Evolutionary conservation across 2,329 filamentous ascomycete genomes (phyloP), one percentile per base, ranked within the genome.

Genomic region (Ceratocystis smalleyi): DNA sequence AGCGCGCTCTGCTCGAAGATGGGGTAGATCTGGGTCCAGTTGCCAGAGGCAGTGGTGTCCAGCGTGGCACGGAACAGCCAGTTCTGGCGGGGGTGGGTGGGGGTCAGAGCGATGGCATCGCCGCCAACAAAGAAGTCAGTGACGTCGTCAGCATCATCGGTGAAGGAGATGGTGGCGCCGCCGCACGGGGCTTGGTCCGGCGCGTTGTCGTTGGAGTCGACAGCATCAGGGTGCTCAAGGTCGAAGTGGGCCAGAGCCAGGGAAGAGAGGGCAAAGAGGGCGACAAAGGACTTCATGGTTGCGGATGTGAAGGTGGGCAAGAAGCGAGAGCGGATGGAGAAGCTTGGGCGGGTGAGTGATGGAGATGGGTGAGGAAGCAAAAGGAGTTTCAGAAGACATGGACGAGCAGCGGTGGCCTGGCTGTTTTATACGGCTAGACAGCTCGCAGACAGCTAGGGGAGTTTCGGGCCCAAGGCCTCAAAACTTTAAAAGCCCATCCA

Each of bases 1-100:
- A 79, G 72, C 17, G 81, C 81, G 63, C 72, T 80, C 72, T 85
- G 82, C 69, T 59, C 57, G 27, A 66, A 54, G 40, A 82, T 77
- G 65, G 65, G 8, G 62, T 54, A 43, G 5, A 83, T 43, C 19
- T 64, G 62, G 27, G 61, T 62, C 59, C 61, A 35, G 24, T 64
- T 62, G 59, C 61, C 45, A 19, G 59, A 63, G 5, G 65, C 64
- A 43, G 61, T 62, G 7, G 30, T 59, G n/a, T 64, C 47, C 22
- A 64, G 59, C 1, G 65, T 62, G 32, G 62, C 65, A 17, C 64
- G 64, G 59, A 66, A 64, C 40, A 51, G 47, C 62, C 62, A 66
- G 30, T 59, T 64, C 12, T 63, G 49, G 8, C 54, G n/a, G 10
- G 65, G 30, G 47, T 66, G 65, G 15, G 65, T 66, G 43, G 62